These are phyloP conservation scores for Fusarium luffae DNA, from an alignment of 2,329 filamentous ascomycete species.

Conservation along the genomic window DNA sequence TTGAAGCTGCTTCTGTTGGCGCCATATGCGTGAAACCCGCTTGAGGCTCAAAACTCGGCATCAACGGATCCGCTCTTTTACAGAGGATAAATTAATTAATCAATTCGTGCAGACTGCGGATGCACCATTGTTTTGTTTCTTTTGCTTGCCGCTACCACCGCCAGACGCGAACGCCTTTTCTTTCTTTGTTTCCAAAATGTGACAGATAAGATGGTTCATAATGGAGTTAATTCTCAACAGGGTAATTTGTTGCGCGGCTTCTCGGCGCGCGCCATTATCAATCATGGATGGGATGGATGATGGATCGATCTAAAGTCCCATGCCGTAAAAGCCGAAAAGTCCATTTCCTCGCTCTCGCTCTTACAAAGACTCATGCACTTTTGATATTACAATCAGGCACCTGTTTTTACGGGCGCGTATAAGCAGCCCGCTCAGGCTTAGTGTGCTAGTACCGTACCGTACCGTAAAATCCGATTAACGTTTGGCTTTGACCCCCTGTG, in stretches of 20 bases:
- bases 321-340: constrained; percentile 26
- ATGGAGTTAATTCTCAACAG: not conserved
- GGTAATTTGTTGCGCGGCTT: constrained; percentile 17
- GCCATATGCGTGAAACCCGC: constrained; percentile 24
- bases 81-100: not conserved
- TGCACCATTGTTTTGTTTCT: not conserved
- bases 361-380: constrained; percentile 1
- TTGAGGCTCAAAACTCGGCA: constrained; percentile 18
- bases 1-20: not conserved
- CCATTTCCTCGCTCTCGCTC: not conserved
- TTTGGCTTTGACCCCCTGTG: constrained; percentile 15
- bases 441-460: not conserved
- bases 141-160: constrained; percentile 19
- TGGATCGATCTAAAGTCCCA: not conserved
- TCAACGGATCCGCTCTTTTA: constrained; percentile 22
- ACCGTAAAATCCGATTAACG: not conserved
- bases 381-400: constrained; percentile 17
- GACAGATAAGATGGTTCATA: constrained; percentile 5
- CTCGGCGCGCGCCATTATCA: constrained; percentile 15
- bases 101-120: not conserved
- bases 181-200: constrained; percentile 2
- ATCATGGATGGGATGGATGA: too few species aligned
- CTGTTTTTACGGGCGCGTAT: constrained; percentile 15
- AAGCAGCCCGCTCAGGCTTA: constrained; percentile 5
- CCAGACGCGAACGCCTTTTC: constrained; percentile 9